phyloP scores from a whole-genome alignment of 139 green algal genomes.

The Auxenochlorella protothecoides region DNA sequence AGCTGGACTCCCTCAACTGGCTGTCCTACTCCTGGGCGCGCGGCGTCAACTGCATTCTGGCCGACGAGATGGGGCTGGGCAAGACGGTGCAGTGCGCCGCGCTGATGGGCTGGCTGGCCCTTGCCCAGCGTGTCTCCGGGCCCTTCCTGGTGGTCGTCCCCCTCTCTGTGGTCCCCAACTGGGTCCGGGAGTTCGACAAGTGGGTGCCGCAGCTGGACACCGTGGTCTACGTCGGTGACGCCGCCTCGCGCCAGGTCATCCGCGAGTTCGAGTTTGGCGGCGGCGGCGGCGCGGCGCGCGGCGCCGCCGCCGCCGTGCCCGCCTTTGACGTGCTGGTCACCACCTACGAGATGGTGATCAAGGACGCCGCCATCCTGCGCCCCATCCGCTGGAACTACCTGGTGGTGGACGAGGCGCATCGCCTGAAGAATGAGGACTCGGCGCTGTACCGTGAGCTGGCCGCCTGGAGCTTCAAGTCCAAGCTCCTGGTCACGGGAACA shows the following conservation, averaged over 20 bases:
- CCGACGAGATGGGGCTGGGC: conserved; percentile 83
- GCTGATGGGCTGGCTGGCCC: conserved; percentile 43
- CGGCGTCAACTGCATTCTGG: conserved; percentile 82
- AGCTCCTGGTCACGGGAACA: conserved; percentile 85
- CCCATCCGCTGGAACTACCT: conserved; percentile 65
- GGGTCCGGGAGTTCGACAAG: conserved; percentile 75
- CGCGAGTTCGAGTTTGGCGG: conserved; percentile 49
- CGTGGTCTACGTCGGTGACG: conserved; percentile 84
- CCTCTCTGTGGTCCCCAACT: conserved; percentile 82
- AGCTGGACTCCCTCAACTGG: conserved; percentile 88
- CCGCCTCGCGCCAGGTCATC: conserved; percentile 44
- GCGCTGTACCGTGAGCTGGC: conserved; percentile 73
- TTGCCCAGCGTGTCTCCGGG: conserved; percentile 45
- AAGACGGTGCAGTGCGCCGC: conserved; percentile 73
- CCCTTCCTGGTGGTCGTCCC: conserved; percentile 86
- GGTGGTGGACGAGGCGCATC: conserved; percentile 77
- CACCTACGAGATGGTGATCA: conserved; percentile 86
- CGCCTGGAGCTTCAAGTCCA: conserved; percentile 62
- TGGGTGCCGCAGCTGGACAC: conserved; percentile 65
- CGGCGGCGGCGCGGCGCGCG: neutral
- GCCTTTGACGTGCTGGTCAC: conserved; percentile 79
- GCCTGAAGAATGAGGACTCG: conserved; percentile 83
- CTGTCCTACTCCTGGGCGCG: conserved; percentile 60
- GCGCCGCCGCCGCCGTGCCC: neutral
- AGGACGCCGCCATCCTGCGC: conserved; percentile 57